A percentile compares a stretch with the other conserved stretches of the same genome.
phyloP scores from a whole-genome alignment of 2,329 filamentous ascomycete genomes.

The Phoma sp. region DNA sequence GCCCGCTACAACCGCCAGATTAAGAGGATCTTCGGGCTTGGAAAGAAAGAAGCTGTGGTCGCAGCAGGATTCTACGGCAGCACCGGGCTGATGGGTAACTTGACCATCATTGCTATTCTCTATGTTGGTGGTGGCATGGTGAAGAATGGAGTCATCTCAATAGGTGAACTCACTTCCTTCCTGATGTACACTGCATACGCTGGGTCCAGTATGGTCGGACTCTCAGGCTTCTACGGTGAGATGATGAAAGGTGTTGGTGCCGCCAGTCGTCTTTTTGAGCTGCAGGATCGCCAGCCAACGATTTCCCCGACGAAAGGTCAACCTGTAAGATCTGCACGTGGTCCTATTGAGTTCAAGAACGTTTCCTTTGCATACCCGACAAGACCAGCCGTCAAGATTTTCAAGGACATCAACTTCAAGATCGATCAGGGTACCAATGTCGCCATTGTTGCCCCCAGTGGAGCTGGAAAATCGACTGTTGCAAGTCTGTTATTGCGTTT shows the following conservation, averaged over 20 bases:
- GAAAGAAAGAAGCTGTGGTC: conserved; percentile 83
- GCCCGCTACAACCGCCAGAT: conserved; percentile 90
- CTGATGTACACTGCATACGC: conserved; percentile 96
- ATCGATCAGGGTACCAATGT: conserved; percentile 94
- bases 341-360: conserved; percentile 84
- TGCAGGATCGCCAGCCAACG: conserved; percentile 86
- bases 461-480: conserved; percentile 95
- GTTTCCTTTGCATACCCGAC: conserved; percentile 93
- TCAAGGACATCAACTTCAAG: conserved; percentile 84
- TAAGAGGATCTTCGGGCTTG: conserved; percentile 87
- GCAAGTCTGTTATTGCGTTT: conserved; percentile 90
- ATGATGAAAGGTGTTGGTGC: conserved; percentile 99
- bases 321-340: conserved; percentile 81
- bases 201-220: conserved; percentile 85
- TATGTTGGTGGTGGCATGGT: conserved; percentile 92
- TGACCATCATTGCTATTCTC: conserved; percentile 90
- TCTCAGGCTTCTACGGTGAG: conserved; percentile 96
- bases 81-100: conserved; percentile 91
- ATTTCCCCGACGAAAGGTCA: conserved; percentile 86
- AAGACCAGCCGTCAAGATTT: conserved; percentile 87
- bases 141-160: conserved; percentile 79
- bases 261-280: conserved; percentile 92
- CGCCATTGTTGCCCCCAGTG: conserved; percentile 93
- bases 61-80: conserved; percentile 87
- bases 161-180: conserved; percentile 94